These are phyloP conservation scores for Yarrowia keelungensis DNA, from an alignment of 805 yeast species.

Conservation along the genomic window DNA sequence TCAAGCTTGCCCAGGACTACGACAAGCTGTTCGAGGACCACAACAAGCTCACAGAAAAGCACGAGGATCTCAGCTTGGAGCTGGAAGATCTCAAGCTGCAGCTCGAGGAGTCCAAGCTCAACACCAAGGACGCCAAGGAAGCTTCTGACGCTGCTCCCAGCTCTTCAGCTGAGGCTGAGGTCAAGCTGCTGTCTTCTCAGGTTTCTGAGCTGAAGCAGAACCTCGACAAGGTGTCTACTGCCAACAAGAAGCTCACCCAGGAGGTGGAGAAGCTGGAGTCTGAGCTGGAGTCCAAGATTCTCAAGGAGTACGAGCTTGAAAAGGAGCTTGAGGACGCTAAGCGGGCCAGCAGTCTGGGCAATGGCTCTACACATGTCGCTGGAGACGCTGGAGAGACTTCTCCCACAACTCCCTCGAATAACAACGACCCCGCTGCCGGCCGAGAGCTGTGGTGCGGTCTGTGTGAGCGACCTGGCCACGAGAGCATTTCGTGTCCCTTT, in stretches of 20 bases:
- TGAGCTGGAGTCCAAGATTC: constrained; percentile 45
- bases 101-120: constrained; percentile 26
- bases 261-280: constrained; percentile 47
- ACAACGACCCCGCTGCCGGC: constrained; percentile 72
- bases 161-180: constrained; percentile 25
- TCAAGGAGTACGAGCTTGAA: constrained; percentile 49
- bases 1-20: constrained; percentile 22
- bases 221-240: constrained; percentile 17
- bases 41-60: constrained; percentile 28
- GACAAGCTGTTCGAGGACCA: constrained; percentile 36
- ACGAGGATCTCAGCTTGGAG: constrained; percentile 25
- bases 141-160: constrained; percentile 5
- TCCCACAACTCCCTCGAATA: constrained; percentile 3
- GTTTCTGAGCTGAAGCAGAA: constrained; percentile 24
- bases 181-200: constrained; percentile 20
- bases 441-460: constrained; percentile 87
- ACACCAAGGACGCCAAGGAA: constrained; percentile 1
- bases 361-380: constrained; percentile 9
- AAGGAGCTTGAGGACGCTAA: constrained; percentile 43
- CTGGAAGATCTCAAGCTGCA: constrained; percentile 29
- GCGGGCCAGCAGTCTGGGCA: constrained; percentile 10
- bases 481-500: constrained; percentile 85
- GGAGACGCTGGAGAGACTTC: not conserved
- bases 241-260: constrained; percentile 19
- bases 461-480: constrained; percentile 91